These are phyloP conservation scores for Trypanosomatidae sp. DNA, from an alignment of 208 protist genomes.

Conservation along the genomic window DNA sequence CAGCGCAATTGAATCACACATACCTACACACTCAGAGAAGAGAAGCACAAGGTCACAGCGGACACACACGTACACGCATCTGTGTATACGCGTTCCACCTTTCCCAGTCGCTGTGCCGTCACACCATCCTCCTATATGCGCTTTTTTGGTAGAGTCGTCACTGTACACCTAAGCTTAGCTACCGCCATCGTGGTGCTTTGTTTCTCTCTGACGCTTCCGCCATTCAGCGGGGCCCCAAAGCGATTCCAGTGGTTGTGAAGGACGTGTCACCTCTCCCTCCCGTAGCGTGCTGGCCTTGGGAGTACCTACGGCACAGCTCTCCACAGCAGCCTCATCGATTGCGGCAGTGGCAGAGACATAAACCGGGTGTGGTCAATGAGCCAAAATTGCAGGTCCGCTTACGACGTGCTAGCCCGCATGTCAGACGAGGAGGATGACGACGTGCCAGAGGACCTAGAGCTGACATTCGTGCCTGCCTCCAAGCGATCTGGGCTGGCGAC, in stretches of 20 bases:
- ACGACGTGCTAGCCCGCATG: slow-evolving; percentile 20
- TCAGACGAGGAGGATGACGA: slow-evolving; percentile 27
- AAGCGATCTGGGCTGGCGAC: not conserved
- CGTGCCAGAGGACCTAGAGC: slow-evolving; percentile 11
- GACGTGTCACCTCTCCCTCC: not conserved
- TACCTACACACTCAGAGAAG: not conserved
- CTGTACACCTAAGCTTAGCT: not conserved
- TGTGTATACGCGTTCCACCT: not conserved
- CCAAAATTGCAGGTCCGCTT: not conserved
- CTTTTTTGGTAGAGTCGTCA: not conserved
- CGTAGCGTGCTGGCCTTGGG: not conserved
- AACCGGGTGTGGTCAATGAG: not conserved
- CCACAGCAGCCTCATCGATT: not conserved
- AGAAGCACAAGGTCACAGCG: not conserved
- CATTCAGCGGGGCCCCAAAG: not conserved
- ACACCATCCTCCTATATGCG: too few species aligned
- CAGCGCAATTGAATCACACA: not conserved
- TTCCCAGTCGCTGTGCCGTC: not conserved
- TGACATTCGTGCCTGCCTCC: slow-evolving; percentile 26
- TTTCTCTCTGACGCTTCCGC: not conserved
- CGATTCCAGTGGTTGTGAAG: not conserved
- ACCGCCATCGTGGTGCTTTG: not conserved
- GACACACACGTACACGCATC: not conserved
- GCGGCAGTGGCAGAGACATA: not conserved
- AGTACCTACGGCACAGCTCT: not conserved